Evolutionary conservation across 495 filamentous ascomycete species (phyloP), one percentile per base, ranked within the genome.

Genomic region (Pseudomonodictys pantanalensis): DNA sequence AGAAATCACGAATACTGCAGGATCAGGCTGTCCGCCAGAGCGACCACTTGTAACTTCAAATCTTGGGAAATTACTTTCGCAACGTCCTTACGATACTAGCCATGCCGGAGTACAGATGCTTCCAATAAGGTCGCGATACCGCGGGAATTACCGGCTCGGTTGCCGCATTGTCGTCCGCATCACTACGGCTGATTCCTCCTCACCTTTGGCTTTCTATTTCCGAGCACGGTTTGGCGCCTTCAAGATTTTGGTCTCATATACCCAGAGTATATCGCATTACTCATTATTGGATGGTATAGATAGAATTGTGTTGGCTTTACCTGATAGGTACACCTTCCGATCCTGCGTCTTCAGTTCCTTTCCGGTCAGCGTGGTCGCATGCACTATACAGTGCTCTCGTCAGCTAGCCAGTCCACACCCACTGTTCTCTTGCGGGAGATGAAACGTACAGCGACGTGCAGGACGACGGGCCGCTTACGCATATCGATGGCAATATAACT

Each of bases 241-340:
- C 54, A 25, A 53, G 20, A 9, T 38, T 53, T 53, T 43, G 33
- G 48, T 58, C 54, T 64, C 52, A 63, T 63, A 63, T 58, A 55
- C 44, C 55, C 50, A 50, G 32, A 51, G 50, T 61, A 54, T 23
- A 25, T 48, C 41, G 50, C 49, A 64, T 58, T 23, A 26, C 26
- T 24, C 42, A 51, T 51, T 28, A 60, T 65, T 65, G 61, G 61
- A 25, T 38, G 56, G 42, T 55, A 59, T 59, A 60, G 48, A 59
- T 65, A 59, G 55, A 56, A 48, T 60, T 30, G 56, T 52, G 52
- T 46, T 44, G 53, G 12, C 23, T 58, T n/a, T 20, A 22, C 50
- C 18, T 29, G 24, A 10, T 33, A 29, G 38, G 24, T 29, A 17
- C 9, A n/a, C 24, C 45, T 20, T 50, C 43, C 42, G 42, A 32